Base-by-base conservation (phyloP, 495 filamentous ascomycete genomes). In the Lindgomyces ingoldianus region DNA sequence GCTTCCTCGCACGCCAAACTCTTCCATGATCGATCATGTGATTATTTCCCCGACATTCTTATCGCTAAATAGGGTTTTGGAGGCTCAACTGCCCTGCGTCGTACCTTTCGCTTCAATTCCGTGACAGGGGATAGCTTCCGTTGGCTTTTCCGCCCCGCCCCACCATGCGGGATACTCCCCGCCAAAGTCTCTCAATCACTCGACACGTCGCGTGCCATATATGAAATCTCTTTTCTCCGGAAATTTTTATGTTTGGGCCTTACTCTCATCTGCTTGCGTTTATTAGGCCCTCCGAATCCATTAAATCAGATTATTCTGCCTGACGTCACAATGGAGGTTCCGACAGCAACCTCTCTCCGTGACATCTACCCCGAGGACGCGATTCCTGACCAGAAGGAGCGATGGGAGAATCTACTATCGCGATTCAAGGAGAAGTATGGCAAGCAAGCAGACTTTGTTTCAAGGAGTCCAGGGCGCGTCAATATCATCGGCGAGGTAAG, bases 401-500 rank as follows among this genome's bases (percentile, higher is more conserved):
- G 94, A 72, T 98, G 91, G 87, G 81, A 88, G 41, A 76, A 73
- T 24, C 83, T 98, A 16, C 76, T 92, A 27, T 76, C 79, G 36
- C 83, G 83, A 60, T 98, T 98, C 75, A 77, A 86, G 69, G 79
- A 85, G 62, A 77, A 73, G n/a, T 96, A 92, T 77, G 85, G 83
- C 60, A 80, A 83, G 41, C 79, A 75, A 12, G 86, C 93, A 1
- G 83, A 91, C 45, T 98, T 96, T 70, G 85, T 98, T 6, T 84
- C 94, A 1, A 85, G 94, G 49, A 95, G 91, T 60, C 94, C 94
- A 0, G 94, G 94, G 52, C 84, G 94, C 60, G 94, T 98, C 62
- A 98, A 98, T 80, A 94, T 98, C 74, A 97, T 98, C 70, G 94
- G 94, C 73, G 94, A 98, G 60, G 75, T 77, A 67, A 25, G 65